These are phyloP conservation scores for Fusarium burgessii DNA, from an alignment of 2,329 filamentous ascomycete genomes.

Conservation along the genomic window DNA sequence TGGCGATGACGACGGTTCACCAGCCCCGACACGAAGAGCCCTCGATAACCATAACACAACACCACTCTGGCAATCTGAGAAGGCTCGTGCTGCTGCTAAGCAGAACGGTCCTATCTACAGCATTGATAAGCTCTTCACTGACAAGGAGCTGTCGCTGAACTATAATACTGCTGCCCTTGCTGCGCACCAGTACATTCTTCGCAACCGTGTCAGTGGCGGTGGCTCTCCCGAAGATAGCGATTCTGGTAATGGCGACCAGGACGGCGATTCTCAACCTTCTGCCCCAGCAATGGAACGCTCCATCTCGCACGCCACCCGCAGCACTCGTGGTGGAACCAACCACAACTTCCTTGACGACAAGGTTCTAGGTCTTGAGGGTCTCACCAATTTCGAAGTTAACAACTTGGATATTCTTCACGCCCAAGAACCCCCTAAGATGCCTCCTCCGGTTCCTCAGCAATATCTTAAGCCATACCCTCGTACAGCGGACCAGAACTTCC, in stretches of 20 bases:
- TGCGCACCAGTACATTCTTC: constrained; percentile 71
- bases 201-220: constrained; percentile 65
- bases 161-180: constrained; percentile 73
- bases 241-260: constrained; percentile 64
- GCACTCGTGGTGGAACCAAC: constrained; percentile 65
- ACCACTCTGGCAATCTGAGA: constrained; percentile 72
- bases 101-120: constrained; percentile 72
- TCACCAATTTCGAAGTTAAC: constrained; percentile 68
- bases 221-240: constrained; percentile 67
- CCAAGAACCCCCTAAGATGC: constrained; percentile 68
- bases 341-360: constrained; percentile 70
- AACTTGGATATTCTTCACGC: constrained; percentile 69
- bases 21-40: constrained; percentile 66
- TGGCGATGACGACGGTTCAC: constrained; percentile 72
- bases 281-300: constrained; percentile 72
- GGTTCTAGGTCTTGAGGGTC: constrained; percentile 69
- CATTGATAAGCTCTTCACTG: constrained; percentile 77
- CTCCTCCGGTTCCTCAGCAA: constrained; percentile 66
- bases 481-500: constrained; percentile 67
- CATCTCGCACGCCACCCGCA: constrained; percentile 72
- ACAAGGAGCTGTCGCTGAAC: constrained; percentile 75
- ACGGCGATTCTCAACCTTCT: constrained; percentile 59
- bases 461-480: constrained; percentile 70
- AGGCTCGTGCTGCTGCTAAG: constrained; percentile 64
- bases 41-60: constrained; percentile 70